These are phyloP conservation scores for Trichophyton rubrum DNA, from an alignment of 2,329 filamentous ascomycete species.

Conservation along the genomic window DNA sequence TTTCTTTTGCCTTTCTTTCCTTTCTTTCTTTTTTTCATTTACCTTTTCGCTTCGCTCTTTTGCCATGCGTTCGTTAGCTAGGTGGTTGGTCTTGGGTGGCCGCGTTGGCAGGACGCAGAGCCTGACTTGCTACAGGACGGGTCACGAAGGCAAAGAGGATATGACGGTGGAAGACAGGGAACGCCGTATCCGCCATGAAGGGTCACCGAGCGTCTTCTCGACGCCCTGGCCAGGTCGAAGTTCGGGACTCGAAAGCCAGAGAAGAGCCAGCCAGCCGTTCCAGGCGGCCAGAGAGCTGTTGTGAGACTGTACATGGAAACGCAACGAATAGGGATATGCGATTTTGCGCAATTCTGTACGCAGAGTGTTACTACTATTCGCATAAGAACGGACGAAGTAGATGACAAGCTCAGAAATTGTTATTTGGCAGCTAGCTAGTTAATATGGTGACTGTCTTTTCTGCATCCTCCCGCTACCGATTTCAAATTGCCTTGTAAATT, in stretches of 20 bases:
- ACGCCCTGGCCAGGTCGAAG: not conserved
- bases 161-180: not conserved
- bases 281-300: not conserved
- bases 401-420: not conserved
- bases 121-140: not conserved
- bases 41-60: not conserved
- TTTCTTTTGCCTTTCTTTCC: not conserved
- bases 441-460: not conserved
- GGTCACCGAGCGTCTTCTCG: not conserved
- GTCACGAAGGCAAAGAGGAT: not conserved
- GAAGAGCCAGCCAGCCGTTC: not conserved
- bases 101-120: not conserved
- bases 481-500: not conserved
- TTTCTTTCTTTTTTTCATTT: not conserved
- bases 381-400: not conserved
- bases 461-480: not conserved
- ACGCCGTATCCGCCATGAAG: not conserved
- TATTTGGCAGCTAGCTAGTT: not conserved
- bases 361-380: not conserved
- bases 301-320: not conserved
- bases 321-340: slow-evolving; percentile 1
- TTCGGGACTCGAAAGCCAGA: not conserved
- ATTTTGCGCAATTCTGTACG: not conserved
- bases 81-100: not conserved
- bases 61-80: not conserved